Evolutionary conservation across 2,329 filamentous ascomycete species (phyloP).

Genomic region (Epichloe glyceriae): DNA sequence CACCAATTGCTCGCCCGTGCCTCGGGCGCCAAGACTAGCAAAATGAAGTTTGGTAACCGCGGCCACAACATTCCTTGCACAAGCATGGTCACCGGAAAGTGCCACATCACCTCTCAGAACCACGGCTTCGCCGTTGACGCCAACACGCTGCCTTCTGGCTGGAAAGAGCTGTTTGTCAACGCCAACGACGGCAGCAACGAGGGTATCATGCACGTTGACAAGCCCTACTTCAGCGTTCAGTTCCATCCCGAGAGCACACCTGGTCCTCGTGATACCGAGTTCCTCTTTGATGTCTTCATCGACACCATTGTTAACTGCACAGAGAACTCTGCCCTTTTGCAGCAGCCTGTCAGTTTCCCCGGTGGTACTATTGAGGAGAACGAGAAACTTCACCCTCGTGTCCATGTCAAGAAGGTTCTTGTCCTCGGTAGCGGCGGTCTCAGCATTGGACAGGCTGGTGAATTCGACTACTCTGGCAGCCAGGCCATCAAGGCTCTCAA

Average conservation of each 20-base stretch:
- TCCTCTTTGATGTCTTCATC: conserved; percentile 94
- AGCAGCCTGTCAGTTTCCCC: conserved; percentile 70
- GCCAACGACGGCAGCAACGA: conserved; percentile 98
- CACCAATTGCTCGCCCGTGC: conserved; percentile 92
- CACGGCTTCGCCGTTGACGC: conserved; percentile 92
- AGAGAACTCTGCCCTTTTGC: conserved; percentile 51
- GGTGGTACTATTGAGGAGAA: conserved; percentile 75
- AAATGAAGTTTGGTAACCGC: conserved; percentile 98
- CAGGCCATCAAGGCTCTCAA: conserved; percentile 98
- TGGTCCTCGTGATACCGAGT: conserved; percentile 90
- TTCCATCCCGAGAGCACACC: conserved; percentile 98
- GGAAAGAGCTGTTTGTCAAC: conserved; percentile 94
- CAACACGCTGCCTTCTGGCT: conserved; percentile 58
- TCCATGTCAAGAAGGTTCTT: conserved; percentile 86
- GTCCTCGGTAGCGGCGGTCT: conserved; percentile 89
- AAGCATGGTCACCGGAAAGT: conserved; percentile 87
- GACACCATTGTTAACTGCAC: conserved; percentile 65
- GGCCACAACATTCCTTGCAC: conserved; percentile 98
- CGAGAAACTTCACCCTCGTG: conserved; percentile 58
- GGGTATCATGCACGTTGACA: conserved; percentile 76
- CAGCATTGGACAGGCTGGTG: conserved; percentile 93
- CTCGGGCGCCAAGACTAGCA: conserved; percentile 77
- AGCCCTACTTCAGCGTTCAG: conserved; percentile 97
- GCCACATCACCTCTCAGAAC: conserved; percentile 98
- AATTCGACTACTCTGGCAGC: conserved; percentile 97